Evolutionary conservation across 225 moss, liverwort and hornwort species (phyloP), one percentile per base, ranked within the genome.

Genomic region (Neckera pumila): DNA sequence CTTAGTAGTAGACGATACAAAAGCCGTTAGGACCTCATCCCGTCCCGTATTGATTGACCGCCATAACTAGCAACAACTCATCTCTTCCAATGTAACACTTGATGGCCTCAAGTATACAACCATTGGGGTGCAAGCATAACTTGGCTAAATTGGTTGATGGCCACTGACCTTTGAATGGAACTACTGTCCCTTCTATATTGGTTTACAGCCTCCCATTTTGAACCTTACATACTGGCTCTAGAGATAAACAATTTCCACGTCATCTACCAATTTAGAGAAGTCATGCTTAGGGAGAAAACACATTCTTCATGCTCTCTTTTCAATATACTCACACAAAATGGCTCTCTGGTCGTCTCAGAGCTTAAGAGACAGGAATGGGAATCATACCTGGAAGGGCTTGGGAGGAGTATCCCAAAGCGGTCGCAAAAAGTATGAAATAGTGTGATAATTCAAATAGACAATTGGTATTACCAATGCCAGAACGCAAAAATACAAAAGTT

Each of bases 351-450:
- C 56, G 21, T 67, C 56, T 71, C 84, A 56, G 42, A 38, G 30
- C 10, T 4, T 4, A 59, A 59, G 45, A 34, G 30, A 26, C 54
- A 75, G 56, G 56, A 40, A 74, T 42, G 31, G 11, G 31, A 82
- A 61, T 25, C 85, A 34, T 72, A 93, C 92, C 36, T 86, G 86
- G 83, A 96, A 97, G 59, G 94, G 90, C 78, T 72, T 88, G 47
- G 93, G 94, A 67, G 95, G 92, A 79, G 92, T 90, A 87, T 95
- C 96, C 97, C 97, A 97, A 63, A 97, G 73, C 14, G 97, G 97
- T 18, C 95, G 93, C 59, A 96, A 74, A 76, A 95, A 91, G 83
- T 96, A 96, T 8, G 95, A 31, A 21, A 96, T 86, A 7, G 79
- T 93, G 45, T 47, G 87, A 42, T 89, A 92, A 75, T 95, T 91